Evolutionary conservation across 2,329 filamentous ascomycete species (phyloP).

Genomic region (Phyllosticta citribraziliensis): DNA sequence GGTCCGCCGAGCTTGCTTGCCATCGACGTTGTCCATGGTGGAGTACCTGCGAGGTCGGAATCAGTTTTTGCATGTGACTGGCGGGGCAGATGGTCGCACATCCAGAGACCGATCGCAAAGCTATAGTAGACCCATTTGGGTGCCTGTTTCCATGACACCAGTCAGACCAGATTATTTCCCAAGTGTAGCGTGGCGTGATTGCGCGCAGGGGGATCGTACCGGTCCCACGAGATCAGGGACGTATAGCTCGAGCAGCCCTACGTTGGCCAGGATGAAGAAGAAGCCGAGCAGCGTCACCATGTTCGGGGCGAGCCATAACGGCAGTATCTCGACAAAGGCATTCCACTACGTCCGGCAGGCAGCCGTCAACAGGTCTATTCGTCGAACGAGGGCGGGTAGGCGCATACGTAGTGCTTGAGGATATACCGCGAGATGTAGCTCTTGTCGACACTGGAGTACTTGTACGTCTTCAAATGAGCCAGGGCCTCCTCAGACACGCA

Average conservation of each 20-base stretch:
- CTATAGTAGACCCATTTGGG: slow-evolving; percentile 92
- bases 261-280: slow-evolving; percentile 82
- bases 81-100: slow-evolving; percentile 42
- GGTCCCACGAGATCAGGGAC: slow-evolving; percentile 88
- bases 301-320: slow-evolving; percentile 94
- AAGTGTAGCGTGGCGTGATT: background rate
- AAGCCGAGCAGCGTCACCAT: slow-evolving; percentile 95
- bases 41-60: slow-evolving; percentile 49
- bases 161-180: slow-evolving; percentile 2
- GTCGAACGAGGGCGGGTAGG: slow-evolving; percentile 1
- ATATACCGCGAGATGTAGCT: slow-evolving; percentile 90
- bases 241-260: slow-evolving; percentile 62
- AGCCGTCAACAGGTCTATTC: slow-evolving; percentile 16
- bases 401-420: slow-evolving; percentile 82
- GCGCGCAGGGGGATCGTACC: slow-evolving; percentile 41
- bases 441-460: slow-evolving; percentile 95
- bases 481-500: slow-evolving; percentile 81
- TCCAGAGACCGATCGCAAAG: slow-evolving; percentile 92
- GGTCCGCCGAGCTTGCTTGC: slow-evolving; percentile 90
- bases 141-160: slow-evolving; percentile 42
- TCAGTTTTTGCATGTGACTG: slow-evolving; percentile 14
- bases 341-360: slow-evolving; percentile 65
- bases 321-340: slow-evolving; percentile 81
- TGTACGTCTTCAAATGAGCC: slow-evolving; percentile 86
- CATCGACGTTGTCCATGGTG: slow-evolving; percentile 98